These are phyloP conservation scores for Quercus ilex DNA, from an alignment of 306 rosid genomes.

Conservation along the genomic window DNA sequence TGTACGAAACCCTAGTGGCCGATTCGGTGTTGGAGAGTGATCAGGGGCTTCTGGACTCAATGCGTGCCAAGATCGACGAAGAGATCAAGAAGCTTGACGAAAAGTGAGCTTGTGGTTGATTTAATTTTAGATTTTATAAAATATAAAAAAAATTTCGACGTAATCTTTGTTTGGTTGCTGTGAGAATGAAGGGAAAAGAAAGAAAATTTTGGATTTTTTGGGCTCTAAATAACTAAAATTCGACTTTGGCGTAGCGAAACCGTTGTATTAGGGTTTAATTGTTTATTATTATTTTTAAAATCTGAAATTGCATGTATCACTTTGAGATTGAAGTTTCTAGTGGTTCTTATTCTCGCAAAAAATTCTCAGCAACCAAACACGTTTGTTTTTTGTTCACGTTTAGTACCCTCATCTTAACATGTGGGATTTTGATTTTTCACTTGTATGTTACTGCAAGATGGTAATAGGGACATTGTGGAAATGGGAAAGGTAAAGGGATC, in stretches of 20 bases:
- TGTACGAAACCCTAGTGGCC: constrained; percentile 77
- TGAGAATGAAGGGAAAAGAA: background rate
- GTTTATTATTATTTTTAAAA: background rate
- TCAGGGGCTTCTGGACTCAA: constrained; percentile 58
- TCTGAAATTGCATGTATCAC: background rate
- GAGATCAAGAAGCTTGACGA: constrained; percentile 82
- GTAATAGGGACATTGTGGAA: background rate
- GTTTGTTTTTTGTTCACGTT: background rate
- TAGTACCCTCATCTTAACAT: background rate
- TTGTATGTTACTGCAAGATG: background rate
- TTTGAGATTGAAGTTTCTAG: background rate
- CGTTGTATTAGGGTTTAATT: background rate
- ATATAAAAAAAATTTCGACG: background rate
- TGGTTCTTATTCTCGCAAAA: background rate
- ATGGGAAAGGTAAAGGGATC: background rate
- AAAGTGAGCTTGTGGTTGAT: constrained; percentile 52
- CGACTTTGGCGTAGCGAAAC: background rate
- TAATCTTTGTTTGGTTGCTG: background rate
- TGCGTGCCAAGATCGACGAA: constrained; percentile 73
- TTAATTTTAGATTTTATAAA: background rate
- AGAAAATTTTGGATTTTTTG: background rate
- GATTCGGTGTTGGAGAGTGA: constrained; percentile 66
- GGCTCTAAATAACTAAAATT: background rate
- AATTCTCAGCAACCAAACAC: background rate
- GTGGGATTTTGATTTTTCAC: background rate